Evolutionary conservation across 1,284 basidiomycete genomes (phyloP).

Genomic region (Polyporus tsugae): DNA sequence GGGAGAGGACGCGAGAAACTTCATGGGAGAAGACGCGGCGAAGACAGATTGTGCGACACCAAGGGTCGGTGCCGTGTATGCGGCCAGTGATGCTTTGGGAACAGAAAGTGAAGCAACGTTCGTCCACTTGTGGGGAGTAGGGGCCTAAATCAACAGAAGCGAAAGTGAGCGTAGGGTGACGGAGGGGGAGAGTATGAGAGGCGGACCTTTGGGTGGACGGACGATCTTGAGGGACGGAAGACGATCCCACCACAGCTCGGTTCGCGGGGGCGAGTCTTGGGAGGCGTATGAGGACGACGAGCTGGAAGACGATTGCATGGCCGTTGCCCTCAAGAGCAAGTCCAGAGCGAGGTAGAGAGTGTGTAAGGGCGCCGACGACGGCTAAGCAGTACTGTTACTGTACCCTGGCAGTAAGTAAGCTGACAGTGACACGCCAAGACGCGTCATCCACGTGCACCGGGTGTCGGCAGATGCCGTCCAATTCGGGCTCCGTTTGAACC

Average conservation of each 20-base stretch:
- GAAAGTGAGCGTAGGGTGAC: conserved; percentile 54
- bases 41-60: conserved; percentile 73
- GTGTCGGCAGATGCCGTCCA: neutral
- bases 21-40: conserved; percentile 79
- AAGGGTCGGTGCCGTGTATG: conserved; percentile 60
- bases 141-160: conserved; percentile 48
- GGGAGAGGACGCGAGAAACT: conserved; percentile 62
- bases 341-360: neutral
- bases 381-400: too few species aligned
- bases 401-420: too few species aligned
- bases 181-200: conserved; percentile 1
- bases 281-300: conserved; percentile 26
- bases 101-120: conserved; percentile 79
- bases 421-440: neutral
- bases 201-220: conserved; percentile 37
- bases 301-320: conserved; percentile 15
- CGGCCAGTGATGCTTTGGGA: conserved; percentile 70
- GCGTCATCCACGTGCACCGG: neutral
- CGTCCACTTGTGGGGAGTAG: conserved; percentile 67
- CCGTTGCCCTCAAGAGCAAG: neutral
- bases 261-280: conserved; percentile 22
- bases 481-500: conserved; percentile 7
- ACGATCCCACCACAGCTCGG: conserved; percentile 36
- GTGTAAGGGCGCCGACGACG: too few species aligned
- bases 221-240: conserved; percentile 41